Conservation (phyloP, 495 filamentous ascomycete genomes). For the Elaphomyces granulatus region DNA sequence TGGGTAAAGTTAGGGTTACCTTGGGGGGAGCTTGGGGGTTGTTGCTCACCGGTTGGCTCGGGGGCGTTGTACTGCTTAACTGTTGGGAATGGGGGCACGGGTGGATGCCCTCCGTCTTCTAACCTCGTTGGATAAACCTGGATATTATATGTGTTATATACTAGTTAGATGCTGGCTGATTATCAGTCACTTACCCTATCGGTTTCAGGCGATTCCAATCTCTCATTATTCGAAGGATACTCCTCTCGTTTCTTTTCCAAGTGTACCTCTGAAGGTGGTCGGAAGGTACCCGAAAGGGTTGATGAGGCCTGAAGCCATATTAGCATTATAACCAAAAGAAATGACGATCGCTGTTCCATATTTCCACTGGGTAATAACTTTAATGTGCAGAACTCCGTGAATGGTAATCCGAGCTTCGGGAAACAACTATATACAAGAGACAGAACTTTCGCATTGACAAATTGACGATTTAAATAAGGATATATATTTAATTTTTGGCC, state of each 20-base stretch:
- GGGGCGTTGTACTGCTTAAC: not conserved
- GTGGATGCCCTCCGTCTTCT: slow-evolving; percentile 28
- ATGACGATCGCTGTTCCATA: not conserved
- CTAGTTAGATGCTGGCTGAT: not conserved
- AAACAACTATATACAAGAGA: too few relatives aligned
- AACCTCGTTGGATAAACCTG: slow-evolving; percentile 27
- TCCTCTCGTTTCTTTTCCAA: not conserved
- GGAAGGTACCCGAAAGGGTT: not conserved
- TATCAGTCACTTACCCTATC: slow-evolving; percentile 1
- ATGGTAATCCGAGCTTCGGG: too few relatives aligned
- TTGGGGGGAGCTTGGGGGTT: not conserved
- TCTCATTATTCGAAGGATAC: slow-evolving; percentile 1
- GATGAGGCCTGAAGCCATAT: slow-evolving; percentile 5
- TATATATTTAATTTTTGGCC: too few relatives aligned
- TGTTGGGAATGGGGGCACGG: slow-evolving; percentile 23
- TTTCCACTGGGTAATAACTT: too few relatives aligned
- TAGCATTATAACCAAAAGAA: not conserved
- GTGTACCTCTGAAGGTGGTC: not conserved
- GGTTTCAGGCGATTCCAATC: not conserved
- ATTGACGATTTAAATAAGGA: too few relatives aligned
- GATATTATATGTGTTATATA: not conserved
- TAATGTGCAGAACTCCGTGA: too few relatives aligned
- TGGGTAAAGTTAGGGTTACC: not conserved
- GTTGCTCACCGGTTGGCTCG: not conserved
- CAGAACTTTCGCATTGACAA: too few relatives aligned